Evolutionary conservation across 371 early-diverging fungal species (phyloP), one percentile per base, ranked within the genome.

Genomic region (Lichtheimia ornata): DNA sequence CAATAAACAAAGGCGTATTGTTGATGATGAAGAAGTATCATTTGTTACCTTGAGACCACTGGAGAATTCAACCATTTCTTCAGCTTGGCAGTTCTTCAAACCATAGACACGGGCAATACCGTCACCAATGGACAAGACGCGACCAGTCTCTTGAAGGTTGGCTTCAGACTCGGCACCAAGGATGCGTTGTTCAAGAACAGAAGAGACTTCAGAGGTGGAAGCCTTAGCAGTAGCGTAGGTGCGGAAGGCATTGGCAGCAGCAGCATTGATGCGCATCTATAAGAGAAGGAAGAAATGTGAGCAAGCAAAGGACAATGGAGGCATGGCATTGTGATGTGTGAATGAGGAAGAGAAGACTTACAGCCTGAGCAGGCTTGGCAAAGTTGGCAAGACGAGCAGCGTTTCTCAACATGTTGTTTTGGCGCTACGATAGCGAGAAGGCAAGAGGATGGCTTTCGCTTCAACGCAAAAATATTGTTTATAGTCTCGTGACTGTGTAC

Each of bases 61-160:
- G 66, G 94, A 93, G 89, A 97, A 97, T 73, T 97, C 96, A 74
- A 97, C 97, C 96, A 97, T 95, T 87, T 97, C 97, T 83, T 97
- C 97, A 75, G 97, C 96, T 83, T 97, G 95, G 70, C 89, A 87
- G 81, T 96, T 94, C 86, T 92, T 92, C 78, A 96, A 82, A 56
- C 97, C 95, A 63, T 94, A 95, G 66, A 97, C 94, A 89, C 96
- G 94, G 68, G 96, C 96, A 83, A 97, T 96, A 94, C 96, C 96
- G 84, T 97, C 97, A 89, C 97, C 97, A 72, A 97, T 94, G 74
- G 96, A 95, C 77, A 97, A 83, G 63, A 97, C 97, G 72, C 97
- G 92, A 62, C 97, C 97, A 63, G 96, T 96, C 84, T 96, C 96
- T 74, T 94, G 90, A 65, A 97, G 85, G 72, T 97, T 94, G 70